Percentiles rank a stretch among this genome's conserved stretches.
These are phyloP conservation scores for Volvox carteri DNA, from an alignment of 163 green algal species.

Conservation along the genomic window DNA sequence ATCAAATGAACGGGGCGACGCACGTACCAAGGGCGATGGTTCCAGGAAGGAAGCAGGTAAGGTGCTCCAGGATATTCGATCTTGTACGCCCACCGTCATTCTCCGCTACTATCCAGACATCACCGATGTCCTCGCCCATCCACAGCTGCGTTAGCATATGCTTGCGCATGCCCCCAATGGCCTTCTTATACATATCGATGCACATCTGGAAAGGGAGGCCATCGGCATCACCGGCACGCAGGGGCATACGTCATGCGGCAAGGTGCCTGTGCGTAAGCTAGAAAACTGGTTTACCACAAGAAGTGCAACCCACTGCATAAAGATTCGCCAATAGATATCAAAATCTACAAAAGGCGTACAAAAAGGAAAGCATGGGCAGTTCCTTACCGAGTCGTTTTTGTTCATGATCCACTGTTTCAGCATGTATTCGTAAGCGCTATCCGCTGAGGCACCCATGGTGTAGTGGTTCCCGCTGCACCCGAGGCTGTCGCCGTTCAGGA, in stretches of 20 bases:
- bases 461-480: slow-evolving; percentile 60
- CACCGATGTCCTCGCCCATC: slow-evolving; percentile 59
- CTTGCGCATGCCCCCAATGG: slow-evolving; percentile 79
- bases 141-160: slow-evolving; percentile 75
- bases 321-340: too few species aligned
- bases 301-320: too few species aligned
- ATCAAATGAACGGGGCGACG: too few species aligned
- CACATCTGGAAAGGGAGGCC: slow-evolving; percentile 63
- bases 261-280: too few species aligned
- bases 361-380: too few species aligned
- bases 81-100: not conserved
- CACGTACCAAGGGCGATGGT: slow-evolving; percentile 86
- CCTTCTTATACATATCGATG: slow-evolving; percentile 76
- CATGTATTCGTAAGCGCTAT: slow-evolving; percentile 95
- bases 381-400: slow-evolving; percentile 65
- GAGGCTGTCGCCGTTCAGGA: slow-evolving; percentile 55
- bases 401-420: slow-evolving; percentile 93
- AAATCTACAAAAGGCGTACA: too few species aligned
- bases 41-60: slow-evolving; percentile 92
- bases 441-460: slow-evolving; percentile 53
- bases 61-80: slow-evolving; percentile 86
- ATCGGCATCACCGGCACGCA: not conserved
- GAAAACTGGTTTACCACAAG: too few species aligned
- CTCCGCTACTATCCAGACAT: slow-evolving; percentile 19
- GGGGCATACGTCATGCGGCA: too few species aligned